These are phyloP conservation scores for Nakazawaea pomicola DNA, from an alignment of 805 yeast species.

Conservation along the genomic window DNA sequence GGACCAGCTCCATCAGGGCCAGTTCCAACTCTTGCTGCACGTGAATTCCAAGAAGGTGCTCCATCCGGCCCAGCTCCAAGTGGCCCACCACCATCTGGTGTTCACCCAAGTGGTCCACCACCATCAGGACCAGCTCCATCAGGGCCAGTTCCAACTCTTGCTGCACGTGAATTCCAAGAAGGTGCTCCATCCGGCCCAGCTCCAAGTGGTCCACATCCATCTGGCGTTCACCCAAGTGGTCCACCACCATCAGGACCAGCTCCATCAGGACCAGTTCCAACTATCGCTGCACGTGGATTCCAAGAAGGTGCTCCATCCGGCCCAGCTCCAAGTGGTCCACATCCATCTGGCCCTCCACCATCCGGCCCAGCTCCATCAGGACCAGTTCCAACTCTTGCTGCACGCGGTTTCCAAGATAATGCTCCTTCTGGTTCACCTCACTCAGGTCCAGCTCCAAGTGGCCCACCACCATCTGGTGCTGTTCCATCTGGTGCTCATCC, in stretches of 20 bases:
- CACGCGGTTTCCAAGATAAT: neutral
- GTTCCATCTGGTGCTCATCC: conserved; percentile 1
- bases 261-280: conserved; percentile 1
- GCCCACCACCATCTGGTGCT: neutral
- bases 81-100: too few relatives aligned
- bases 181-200: neutral
- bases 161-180: too few relatives aligned
- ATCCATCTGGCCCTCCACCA: conserved; percentile 1
- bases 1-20: too few relatives aligned
- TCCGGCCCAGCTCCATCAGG: neutral
- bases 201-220: neutral
- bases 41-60: too few relatives aligned
- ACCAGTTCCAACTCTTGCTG: neutral
- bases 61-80: too few relatives aligned
- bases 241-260: neutral
- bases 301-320: neutral
- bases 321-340: neutral
- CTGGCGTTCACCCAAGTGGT: conserved; percentile 1
- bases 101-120: too few relatives aligned
- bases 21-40: too few relatives aligned
- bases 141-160: too few relatives aligned
- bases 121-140: too few relatives aligned
- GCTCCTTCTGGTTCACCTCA: neutral
- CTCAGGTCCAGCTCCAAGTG: conserved; percentile 1
- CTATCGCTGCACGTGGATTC: neutral